Evolutionary conservation across 139 green algal species (phyloP), one percentile per base, ranked within the genome.

Genomic region (Tetradesmus lagerheimii): DNA sequence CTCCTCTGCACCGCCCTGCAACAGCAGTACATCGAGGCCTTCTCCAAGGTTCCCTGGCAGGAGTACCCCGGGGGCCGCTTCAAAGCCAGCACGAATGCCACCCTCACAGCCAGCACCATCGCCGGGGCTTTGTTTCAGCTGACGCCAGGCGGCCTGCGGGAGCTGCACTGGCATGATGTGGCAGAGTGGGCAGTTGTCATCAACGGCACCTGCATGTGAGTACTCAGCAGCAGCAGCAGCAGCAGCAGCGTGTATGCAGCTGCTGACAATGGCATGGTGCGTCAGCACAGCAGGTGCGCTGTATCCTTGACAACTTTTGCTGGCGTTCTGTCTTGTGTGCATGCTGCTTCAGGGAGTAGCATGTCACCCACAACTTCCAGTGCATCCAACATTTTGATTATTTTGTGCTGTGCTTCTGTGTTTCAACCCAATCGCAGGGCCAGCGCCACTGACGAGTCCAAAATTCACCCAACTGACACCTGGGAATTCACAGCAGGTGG

Each of bases 161-260:
- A 89, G 71, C 85, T 89, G 43, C 85, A 89, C 45, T 89, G 85
- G 85, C 85, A 89, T 84, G 85, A 84, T 34, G 85, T 77, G 31
- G 71, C 71, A 18, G 85, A 89, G 34, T 89, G 85, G 85, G 85
- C 85, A 12, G 41, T 89, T 4, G 85, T 89, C 9, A 50, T 89
- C 27, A 47, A 62, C 25, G 85, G 85, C 76, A 37, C 85, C 39
- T 89, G 85, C 85, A 84, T 62, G 85, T 89, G 43, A 80, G 80
- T 67, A 27, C 57, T 53, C 2, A 57, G 35, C 34, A 43, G 14
- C 34, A 43, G 75, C 4, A 1, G 15, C 29, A 16, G 29, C 3
- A 12, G 66, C 66, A 37, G 29, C 27, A 35, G 66, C 4, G 20
- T 37, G 66, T 23, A 37, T 8, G 66, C 66, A 76, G 25, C 29